phyloP scores from a whole-genome alignment of 768 basidiomycete genomes.

The Auriscalpium orientale region DNA sequence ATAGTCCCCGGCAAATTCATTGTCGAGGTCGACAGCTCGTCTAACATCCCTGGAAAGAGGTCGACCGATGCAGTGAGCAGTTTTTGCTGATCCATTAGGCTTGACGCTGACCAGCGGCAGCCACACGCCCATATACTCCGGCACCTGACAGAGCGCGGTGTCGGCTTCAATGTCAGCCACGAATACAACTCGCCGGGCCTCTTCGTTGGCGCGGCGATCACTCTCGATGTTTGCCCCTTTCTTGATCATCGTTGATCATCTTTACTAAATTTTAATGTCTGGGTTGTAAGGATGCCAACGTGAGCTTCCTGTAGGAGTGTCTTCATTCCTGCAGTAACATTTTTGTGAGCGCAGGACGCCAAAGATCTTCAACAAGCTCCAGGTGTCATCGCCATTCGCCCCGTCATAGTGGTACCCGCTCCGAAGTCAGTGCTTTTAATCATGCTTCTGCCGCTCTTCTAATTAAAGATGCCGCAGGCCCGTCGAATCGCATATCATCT shows the following conservation, averaged over 20 bases:
- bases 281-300: too few relatives aligned
- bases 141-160: not conserved
- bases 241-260: slow-evolving; percentile 32
- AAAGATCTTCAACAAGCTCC: slow-evolving; percentile 32
- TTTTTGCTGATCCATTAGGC: not conserved
- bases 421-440: slow-evolving; percentile 30
- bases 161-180: not conserved
- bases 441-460: not conserved
- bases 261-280: too few relatives aligned
- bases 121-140: not conserved
- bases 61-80: not conserved
- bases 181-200: not conserved
- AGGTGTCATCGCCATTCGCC: slow-evolving; percentile 52
- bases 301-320: too few relatives aligned
- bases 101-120: not conserved
- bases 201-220: not conserved
- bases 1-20: not conserved
- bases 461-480: slow-evolving; percentile 27
- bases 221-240: slow-evolving; percentile 41
- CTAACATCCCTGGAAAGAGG: not conserved
- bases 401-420: slow-evolving; percentile 35
- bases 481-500: slow-evolving; percentile 34
- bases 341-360: slow-evolving; percentile 32
- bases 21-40: not conserved
- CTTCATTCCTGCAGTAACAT: too few relatives aligned